Base-by-base conservation (phyloP, 2,329 filamentous ascomycete genomes). In the Purpureocillium lavendulum region DNA sequence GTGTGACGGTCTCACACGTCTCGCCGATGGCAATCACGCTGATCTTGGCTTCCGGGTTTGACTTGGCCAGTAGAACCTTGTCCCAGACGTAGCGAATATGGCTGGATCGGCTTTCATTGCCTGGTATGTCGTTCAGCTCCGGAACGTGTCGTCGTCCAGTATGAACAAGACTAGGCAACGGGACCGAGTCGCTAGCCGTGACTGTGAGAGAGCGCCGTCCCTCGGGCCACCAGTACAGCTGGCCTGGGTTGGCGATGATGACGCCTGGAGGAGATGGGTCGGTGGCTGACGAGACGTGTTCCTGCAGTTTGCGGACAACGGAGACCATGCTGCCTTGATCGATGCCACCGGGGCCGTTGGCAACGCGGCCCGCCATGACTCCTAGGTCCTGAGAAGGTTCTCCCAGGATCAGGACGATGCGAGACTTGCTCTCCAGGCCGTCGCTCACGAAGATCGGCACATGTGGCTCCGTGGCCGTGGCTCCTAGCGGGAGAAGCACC, bases 221-320 rank as follows among this genome's bases (percentile, higher is more conserved):
- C 38, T 75, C 71, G 31, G 84, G 77, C 57, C 84, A 86, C 80
- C 87, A 96, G 51, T 81, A 67, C 14, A 85, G 65, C 61, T 94
- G 80, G 4, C 86, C 87, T 4, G 78, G 69, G 55, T 95, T 96
- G 34, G 87, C 76, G 18, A 95, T 65, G 21, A 96, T 63, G 40
- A 96, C 64, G 3, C 75, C 83, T 0, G 72, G 78, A 2, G 64
- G 46, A 2, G 56, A 48, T 0, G 53, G 21, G 15, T 67, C 62
- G 0, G 49, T 35, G 0, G 57, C 46, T 12, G 58, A 62, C 28
- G 59, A 59, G 17, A 35, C 45, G 40, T 69, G 60, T 13, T 50
- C 39, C 32, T 53, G 54, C 4, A 80, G 59, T 11, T 57, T 62
- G 29, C 66, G 58, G 17, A 82, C 71, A 41, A 90, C 66, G 10